Base-by-base conservation (phyloP, 2,329 filamentous ascomycete species). In the Monilinia fructigena region DNA sequence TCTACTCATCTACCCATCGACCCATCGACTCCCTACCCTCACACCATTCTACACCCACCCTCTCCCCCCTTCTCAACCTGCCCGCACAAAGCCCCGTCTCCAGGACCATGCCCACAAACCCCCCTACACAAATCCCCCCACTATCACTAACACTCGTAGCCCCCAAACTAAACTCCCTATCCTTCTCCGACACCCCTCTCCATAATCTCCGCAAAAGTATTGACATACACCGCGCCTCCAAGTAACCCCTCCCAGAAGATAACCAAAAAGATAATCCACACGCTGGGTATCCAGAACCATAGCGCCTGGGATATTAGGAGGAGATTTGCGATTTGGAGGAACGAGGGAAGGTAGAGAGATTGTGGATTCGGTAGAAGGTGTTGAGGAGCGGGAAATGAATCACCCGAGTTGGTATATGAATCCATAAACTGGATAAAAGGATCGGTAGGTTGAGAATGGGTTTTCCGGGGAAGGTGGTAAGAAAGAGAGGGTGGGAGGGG, bases 361-460 rank as follows among this genome's bases (percentile, higher is more conserved):
- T 82, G 72, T 90, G 90, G 53, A 98, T 84, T 38, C 93, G 89
- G 71, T 96, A 76, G 77, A 97, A 96, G 0, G 92, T 0, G 92
- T 93, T 0, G 92, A 96, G 0, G 93, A 96, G 20, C 95, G 89
- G 0, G 94, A 97, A 72, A 98, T 86, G 79, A 98, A 98, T 70
- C n/a, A 98, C 95, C 95, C 95, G 3, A 93, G 82, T 80, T 99
- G 94, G 78, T 99, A 98, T 68, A 98, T 89, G 66, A 96, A 93
- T 70, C 90, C 90, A 78, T 99, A 99, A 69, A 94, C 92, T 0
- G 94, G 93, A 74, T 99, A 99, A 77, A 97, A 98, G 42, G 89
- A 89, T 52, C 94, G 89, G 76, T 88, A 95, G 71, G 92, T 86
- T 42, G 81, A 79, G 76, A 98, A 98, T 0, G 95, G 95, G 0